Evolutionary conservation across 306 rosid genomes (phyloP).

Genomic region (Cucurbita moschata): DNA sequence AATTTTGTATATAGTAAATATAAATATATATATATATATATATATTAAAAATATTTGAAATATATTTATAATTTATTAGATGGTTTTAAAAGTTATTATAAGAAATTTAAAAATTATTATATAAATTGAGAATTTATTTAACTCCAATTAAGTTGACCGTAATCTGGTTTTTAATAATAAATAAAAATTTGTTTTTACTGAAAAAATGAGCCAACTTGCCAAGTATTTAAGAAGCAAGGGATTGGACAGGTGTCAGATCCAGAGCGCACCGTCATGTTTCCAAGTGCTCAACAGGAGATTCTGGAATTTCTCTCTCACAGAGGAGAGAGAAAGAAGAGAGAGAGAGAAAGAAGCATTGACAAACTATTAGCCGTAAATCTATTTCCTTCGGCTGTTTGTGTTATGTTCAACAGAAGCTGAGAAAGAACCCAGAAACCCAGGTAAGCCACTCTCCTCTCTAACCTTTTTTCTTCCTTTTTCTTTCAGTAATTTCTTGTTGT

Average conservation of each 20-base stretch:
- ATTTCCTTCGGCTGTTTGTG: background rate
- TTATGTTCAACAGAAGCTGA: background rate
- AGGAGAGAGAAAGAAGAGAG: background rate
- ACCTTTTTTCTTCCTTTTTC: background rate
- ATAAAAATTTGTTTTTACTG: background rate
- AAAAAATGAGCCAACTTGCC: background rate
- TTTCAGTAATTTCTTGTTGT: background rate
- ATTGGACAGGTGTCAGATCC: slow-evolving; percentile 16
- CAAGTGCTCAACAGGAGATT: slow-evolving; percentile 11
- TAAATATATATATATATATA: too few species aligned
- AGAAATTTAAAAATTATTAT: too few species aligned
- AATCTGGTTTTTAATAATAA: background rate
- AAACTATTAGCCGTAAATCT: background rate
- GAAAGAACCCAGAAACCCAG: slow-evolving; percentile 4
- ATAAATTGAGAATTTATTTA: too few species aligned
- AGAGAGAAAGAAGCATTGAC: background rate
- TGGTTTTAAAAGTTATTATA: too few species aligned
- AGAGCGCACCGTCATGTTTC: slow-evolving; percentile 9
- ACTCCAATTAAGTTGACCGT: too few species aligned
- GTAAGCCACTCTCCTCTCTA: background rate
- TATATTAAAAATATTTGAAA: too few species aligned
- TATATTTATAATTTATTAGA: too few species aligned
- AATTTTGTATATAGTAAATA: too few species aligned
- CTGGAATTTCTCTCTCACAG: background rate
- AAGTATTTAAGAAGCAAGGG: background rate